Evolutionary conservation across 768 basidiomycete species (phyloP), one percentile per base, ranked within the genome.

Genomic region (Suillus sp.): DNA sequence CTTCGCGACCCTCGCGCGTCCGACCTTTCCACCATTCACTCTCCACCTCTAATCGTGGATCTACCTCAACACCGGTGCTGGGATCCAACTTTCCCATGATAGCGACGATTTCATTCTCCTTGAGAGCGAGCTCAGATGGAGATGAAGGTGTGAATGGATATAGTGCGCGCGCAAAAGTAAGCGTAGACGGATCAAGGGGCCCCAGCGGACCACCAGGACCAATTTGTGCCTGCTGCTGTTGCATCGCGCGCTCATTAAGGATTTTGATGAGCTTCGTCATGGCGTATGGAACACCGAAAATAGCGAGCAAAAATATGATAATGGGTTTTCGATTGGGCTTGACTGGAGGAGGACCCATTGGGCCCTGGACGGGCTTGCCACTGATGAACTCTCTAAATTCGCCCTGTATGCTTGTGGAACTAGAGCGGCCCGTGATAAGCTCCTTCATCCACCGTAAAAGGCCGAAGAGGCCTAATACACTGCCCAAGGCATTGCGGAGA

Each of bases 1-100:
- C 96, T 68, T 92, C 88, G 67, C 90, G 82, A 0, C 96, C 96
- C 67, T 97, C 95, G 62, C 96, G 81, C 64, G 92, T 95, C 53
- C 96, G 83, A 1, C 96, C 96, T 74, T 87, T 89, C 95, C 95
- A 98, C 96, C 96, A 99, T 62, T 95, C 95, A 5, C 81, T 85
- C 62, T 80, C 78, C 30, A 79, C 73, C 60, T 87, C 81, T 22
- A 88, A 78, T 27, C 89, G 77, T 2, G 88, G 86, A 66, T 91
- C 87, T 5, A 90, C 87, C 63, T 89, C 89, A 62, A 74, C 76
- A 0, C 91, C 91, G 0, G 86, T 90, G 14, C 80, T 74, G 1
- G 88, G 89, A 67, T 91, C 91, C 50, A 91, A 72, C 73, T 92
- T 93, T 51, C 85, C 91, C 76, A 93, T 86, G 53, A 99, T 86